These are phyloP conservation scores for Hirschioporus abietinus DNA, from an alignment of 768 basidiomycete genomes.

Conservation along the genomic window DNA sequence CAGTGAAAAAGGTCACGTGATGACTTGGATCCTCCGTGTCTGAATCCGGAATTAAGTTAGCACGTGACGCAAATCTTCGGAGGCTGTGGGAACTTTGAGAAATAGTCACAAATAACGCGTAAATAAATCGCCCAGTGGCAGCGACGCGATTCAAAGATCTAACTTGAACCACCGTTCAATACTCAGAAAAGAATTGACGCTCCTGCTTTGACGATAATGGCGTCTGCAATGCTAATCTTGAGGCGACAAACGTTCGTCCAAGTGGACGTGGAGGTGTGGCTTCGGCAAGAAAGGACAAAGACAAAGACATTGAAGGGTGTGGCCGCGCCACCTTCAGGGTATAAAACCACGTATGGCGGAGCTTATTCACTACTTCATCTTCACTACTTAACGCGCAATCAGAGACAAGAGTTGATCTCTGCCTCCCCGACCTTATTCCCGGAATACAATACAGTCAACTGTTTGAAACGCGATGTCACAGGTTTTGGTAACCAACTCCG, in stretches of 20 bases:
- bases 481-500: not conserved
- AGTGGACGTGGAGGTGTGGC: not conserved
- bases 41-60: too few relatives aligned
- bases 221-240: too few relatives aligned
- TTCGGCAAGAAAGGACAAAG: not conserved
- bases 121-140: not conserved
- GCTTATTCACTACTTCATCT: not conserved
- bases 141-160: too few relatives aligned
- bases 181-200: too few relatives aligned
- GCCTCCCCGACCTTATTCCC: not conserved
- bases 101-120: not conserved
- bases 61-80: too few relatives aligned
- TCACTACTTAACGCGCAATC: not conserved
- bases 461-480: not conserved
- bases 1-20: too few relatives aligned
- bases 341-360: not conserved
- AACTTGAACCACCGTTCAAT: too few relatives aligned
- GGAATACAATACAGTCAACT: not conserved
- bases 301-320: not conserved
- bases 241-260: too few relatives aligned
- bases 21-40: too few relatives aligned
- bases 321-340: not conserved
- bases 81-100: not conserved
- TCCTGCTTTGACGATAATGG: too few relatives aligned
- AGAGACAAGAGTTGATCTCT: not conserved